Evolutionary conservation across 2,329 filamentous ascomycete genomes (phyloP).

Genomic region (Penicillium sp.): DNA sequence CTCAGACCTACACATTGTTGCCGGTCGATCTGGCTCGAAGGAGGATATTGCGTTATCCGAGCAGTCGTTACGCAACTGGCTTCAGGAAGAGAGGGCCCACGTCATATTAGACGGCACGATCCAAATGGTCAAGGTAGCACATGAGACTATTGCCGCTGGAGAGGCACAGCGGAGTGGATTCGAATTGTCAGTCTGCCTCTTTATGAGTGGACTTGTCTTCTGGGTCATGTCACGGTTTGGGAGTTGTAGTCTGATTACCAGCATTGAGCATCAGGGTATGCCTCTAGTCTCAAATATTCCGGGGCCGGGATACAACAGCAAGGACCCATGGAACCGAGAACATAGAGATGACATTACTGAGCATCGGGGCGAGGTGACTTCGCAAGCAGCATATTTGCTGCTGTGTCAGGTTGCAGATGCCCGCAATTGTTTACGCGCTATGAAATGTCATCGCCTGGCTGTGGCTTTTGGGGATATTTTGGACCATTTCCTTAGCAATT

Average conservation of each 20-base stretch:
- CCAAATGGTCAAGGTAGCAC: neutral
- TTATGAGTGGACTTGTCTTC: neutral
- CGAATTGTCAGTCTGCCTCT: neutral
- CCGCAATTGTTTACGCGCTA: neutral
- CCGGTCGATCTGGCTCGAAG: neutral
- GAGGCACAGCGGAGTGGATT: neutral
- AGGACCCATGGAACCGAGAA: too few relatives aligned
- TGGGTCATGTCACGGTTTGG: neutral
- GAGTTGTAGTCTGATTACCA: neutral
- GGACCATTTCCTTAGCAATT: neutral
- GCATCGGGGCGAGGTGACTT: too few relatives aligned
- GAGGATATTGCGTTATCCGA: neutral
- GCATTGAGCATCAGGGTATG: too few relatives aligned
- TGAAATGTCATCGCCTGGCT: neutral
- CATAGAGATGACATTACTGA: too few relatives aligned
- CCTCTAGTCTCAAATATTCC: neutral
- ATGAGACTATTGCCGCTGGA: neutral
- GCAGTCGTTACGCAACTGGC: neutral
- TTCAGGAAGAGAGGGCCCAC: neutral
- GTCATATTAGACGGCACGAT: neutral
- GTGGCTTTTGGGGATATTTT: neutral
- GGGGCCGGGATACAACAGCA: too few relatives aligned
- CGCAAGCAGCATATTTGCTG: neutral
- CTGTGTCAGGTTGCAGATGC: neutral
- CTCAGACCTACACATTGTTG: neutral